phyloP scores from a whole-genome alignment of 495 filamentous ascomycete genomes.

The Hypomontagnella submonticulosa region DNA sequence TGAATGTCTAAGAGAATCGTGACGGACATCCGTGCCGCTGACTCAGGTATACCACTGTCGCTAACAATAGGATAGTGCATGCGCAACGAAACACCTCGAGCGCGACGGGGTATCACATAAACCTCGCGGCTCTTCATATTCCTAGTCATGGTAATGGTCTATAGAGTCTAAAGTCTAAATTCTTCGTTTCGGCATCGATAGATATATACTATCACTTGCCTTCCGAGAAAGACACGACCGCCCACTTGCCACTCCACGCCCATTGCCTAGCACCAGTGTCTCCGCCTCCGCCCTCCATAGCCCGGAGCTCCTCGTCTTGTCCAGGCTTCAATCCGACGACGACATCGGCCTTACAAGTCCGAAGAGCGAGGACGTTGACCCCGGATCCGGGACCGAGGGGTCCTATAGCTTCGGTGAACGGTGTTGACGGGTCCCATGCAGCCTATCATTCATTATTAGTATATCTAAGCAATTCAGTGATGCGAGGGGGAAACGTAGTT shows the following conservation, averaged over 20 bases:
- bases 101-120: background rate
- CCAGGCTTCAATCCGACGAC: constrained; percentile 88
- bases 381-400: constrained; percentile 83
- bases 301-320: constrained; percentile 79
- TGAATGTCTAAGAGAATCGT: background rate
- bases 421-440: constrained; percentile 87
- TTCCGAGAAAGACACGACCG: constrained; percentile 84
- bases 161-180: constrained; percentile 17
- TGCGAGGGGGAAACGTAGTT: background rate
- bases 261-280: constrained; percentile 82
- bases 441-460: constrained; percentile 59
- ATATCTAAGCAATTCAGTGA: constrained; percentile 9
- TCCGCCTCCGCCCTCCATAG: constrained; percentile 72
- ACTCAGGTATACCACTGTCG: too few relatives aligned
- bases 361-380: constrained; percentile 82
- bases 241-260: constrained; percentile 98
- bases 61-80: too few relatives aligned
- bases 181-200: background rate
- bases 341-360: constrained; percentile 95
- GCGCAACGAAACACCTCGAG: too few relatives aligned
- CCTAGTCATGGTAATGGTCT: constrained; percentile 19
- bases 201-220: constrained; percentile 45
- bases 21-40: too few relatives aligned
- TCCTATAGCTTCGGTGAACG: constrained; percentile 86
- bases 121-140: background rate